phyloP scores from a whole-genome alignment of 2,329 filamentous ascomycete genomes.

The Lecanicillium sp. region DNA sequence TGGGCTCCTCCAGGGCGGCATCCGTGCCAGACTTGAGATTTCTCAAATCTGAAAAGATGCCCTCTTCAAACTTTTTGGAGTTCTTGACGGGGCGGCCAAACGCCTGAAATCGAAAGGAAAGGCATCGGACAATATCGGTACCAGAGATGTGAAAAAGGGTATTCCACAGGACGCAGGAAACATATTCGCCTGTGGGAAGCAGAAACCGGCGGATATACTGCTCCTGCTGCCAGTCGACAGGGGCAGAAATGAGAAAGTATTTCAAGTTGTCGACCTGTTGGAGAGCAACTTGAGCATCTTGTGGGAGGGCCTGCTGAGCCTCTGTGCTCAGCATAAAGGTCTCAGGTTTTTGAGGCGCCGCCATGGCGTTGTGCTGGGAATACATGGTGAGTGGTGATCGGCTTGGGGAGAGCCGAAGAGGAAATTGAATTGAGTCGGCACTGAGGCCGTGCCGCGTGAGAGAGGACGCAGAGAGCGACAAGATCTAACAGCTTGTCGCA shows the following conservation, averaged over 20 bases:
- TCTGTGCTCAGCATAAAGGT: slow-evolving; percentile 98
- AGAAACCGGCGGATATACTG: slow-evolving; percentile 96
- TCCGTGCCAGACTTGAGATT: slow-evolving; percentile 98
- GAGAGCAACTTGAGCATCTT: slow-evolving; percentile 92
- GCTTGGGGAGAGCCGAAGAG: slow-evolving; percentile 3
- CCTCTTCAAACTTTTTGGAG: slow-evolving; percentile 99
- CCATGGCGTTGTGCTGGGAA: slow-evolving; percentile 78
- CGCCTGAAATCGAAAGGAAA: slow-evolving; percentile 96
- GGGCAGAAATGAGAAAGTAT: slow-evolving; percentile 98
- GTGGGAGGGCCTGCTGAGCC: slow-evolving; percentile 90
- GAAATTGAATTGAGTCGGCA: neutral
- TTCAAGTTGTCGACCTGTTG: slow-evolving; percentile 99
- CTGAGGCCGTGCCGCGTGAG: neutral
- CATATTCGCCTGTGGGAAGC: slow-evolving; percentile 94
- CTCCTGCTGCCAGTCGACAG: slow-evolving; percentile 93
- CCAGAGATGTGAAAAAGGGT: slow-evolving; percentile 99
- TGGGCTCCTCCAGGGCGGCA: slow-evolving; percentile 95
- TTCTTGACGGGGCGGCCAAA: slow-evolving; percentile 98
- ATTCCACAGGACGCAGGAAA: slow-evolving; percentile 96
- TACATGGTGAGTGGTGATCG: slow-evolving; percentile 51
- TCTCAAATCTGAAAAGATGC: slow-evolving; percentile 96
- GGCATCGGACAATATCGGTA: slow-evolving; percentile 95
- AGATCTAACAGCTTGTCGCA: slow-evolving; percentile 1
- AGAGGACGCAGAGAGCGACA: neutral
- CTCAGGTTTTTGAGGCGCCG: slow-evolving; percentile 90